phyloP scores from a whole-genome alignment of 257 asterid genomes.

The Voacanga thouarsii region DNA sequence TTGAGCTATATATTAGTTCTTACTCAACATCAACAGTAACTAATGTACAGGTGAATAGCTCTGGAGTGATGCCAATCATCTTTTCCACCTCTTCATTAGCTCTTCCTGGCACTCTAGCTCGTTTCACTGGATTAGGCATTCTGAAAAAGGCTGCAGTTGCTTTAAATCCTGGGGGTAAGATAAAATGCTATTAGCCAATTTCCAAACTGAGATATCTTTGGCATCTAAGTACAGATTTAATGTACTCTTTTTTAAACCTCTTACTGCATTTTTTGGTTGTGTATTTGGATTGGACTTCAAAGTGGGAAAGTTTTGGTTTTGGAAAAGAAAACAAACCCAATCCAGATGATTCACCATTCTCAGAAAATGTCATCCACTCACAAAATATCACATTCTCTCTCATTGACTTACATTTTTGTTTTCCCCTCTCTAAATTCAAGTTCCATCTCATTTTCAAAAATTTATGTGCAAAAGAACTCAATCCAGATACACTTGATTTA shows the following conservation, averaged over 20 bases:
- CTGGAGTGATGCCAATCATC: constrained; percentile 99
- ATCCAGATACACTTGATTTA: neutral
- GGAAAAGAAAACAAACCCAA: too few species aligned
- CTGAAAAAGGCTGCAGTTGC: constrained; percentile 79
- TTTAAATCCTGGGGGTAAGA: constrained; percentile 89
- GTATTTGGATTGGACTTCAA: too few species aligned
- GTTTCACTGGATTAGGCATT: constrained; percentile 78
- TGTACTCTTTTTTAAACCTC: neutral
- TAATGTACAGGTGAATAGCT: constrained; percentile 75
- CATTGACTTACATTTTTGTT: too few species aligned
- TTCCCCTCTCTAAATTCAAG: too few species aligned
- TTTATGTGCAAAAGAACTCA: too few species aligned
- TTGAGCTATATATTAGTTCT: neutral
- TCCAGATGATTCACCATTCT: too few species aligned
- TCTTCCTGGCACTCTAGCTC: constrained; percentile 94
- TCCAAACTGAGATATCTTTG: neutral
- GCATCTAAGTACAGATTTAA: neutral
- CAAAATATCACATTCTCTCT: too few species aligned
- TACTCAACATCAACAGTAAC: neutral
- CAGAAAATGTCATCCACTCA: too few species aligned
- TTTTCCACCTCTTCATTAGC: constrained; percentile 97
- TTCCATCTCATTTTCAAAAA: too few species aligned
- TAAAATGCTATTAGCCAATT: neutral
- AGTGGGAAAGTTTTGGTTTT: too few species aligned
- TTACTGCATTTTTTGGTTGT: neutral